phyloP scores from a whole-genome alignment of 1,284 basidiomycete species.

The Thecaphora thlaspeos region DNA sequence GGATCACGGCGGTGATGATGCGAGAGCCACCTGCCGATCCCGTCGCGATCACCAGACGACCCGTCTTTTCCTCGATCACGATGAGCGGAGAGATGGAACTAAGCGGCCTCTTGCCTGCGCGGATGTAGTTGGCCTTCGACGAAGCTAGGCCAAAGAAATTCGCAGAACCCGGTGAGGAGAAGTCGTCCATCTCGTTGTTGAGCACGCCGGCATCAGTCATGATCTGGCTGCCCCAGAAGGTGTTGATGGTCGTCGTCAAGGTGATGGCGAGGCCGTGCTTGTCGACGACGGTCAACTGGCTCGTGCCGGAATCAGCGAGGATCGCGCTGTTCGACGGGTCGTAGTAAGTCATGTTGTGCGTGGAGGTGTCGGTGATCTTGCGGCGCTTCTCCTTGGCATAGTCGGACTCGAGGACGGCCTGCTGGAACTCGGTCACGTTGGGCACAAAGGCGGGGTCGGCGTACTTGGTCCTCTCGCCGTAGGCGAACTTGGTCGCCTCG shows the following conservation, averaged over 20 bases:
- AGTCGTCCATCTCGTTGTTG: constrained; percentile 60
- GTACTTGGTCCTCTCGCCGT: constrained; percentile 58
- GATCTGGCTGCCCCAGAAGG: constrained; percentile 56
- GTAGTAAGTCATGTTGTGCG: constrained; percentile 53
- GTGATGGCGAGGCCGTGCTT: constrained; percentile 58
- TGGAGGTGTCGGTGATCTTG: constrained; percentile 49
- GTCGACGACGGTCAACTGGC: constrained; percentile 59
- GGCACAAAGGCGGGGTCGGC: constrained; percentile 60
- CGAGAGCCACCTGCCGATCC: constrained; percentile 59
- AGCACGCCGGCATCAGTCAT: constrained; percentile 48
- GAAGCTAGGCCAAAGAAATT: constrained; percentile 59
- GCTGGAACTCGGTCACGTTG: constrained; percentile 58
- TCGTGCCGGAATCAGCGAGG: constrained; percentile 58
- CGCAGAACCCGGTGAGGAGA: constrained; percentile 48
- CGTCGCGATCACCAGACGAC: constrained; percentile 57
- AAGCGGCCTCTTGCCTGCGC: constrained; percentile 59
- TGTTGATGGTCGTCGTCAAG: constrained; percentile 60
- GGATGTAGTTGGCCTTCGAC: constrained; percentile 58
- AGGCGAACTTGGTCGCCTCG: constrained; percentile 59
- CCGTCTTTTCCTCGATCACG: constrained; percentile 54
- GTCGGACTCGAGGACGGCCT: constrained; percentile 50
- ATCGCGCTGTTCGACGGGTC: constrained; percentile 53
- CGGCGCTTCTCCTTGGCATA: constrained; percentile 48
- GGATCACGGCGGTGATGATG: constrained; percentile 61
- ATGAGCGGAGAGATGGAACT: constrained; percentile 59